These are phyloP conservation scores for Endothia cerciana DNA, from an alignment of 2,329 filamentous ascomycete species.

Conservation along the genomic window DNA sequence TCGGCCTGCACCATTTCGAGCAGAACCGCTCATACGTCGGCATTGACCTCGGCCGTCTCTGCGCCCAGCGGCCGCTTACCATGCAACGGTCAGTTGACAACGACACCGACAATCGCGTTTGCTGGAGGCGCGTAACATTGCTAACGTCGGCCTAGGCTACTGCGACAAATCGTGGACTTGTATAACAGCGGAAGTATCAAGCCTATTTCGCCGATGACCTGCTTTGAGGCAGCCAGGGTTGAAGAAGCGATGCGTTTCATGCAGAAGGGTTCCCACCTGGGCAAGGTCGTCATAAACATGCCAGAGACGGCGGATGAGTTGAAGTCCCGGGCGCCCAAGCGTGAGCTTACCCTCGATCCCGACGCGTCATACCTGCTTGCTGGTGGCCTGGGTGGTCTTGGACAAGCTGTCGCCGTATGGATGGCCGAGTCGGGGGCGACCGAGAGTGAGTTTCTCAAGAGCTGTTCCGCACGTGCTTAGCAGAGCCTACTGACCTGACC, in stretches of 20 bases:
- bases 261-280: constrained; percentile 46
- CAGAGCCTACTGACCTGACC: background rate
- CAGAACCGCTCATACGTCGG: constrained; percentile 14
- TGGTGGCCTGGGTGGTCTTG: constrained; percentile 20
- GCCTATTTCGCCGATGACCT: constrained; percentile 32
- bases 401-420: constrained; percentile 13
- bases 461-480: background rate
- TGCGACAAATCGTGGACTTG: background rate
- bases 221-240: constrained; percentile 30
- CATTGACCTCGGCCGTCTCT: background rate
- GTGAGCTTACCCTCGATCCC: background rate
- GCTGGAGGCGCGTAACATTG: background rate
- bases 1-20: constrained; percentile 34
- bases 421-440: constrained; percentile 14
- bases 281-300: constrained; percentile 44
- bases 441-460: background rate
- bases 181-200: constrained; percentile 27
- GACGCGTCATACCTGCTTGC: constrained; percentile 17
- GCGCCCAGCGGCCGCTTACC: background rate
- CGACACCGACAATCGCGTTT: background rate
- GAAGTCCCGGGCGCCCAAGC: background rate
- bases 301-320: constrained; percentile 25
- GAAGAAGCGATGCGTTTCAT: constrained; percentile 43
- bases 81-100: background rate
- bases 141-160: background rate